Base-by-base conservation (phyloP, 2,329 filamentous ascomycete genomes). In the Helminthosporium solani region DNA sequence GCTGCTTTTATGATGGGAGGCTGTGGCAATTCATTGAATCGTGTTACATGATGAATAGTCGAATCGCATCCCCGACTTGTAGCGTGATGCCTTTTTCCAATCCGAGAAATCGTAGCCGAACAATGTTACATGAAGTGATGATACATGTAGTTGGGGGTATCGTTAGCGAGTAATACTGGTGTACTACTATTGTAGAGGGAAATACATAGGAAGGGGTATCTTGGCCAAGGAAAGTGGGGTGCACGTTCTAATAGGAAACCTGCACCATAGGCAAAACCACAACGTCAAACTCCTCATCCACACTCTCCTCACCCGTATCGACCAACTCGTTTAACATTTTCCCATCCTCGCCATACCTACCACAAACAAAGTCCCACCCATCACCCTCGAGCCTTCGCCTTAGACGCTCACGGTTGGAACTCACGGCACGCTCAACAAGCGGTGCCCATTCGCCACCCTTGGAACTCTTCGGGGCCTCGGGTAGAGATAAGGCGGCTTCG, bases 201-300 rank as follows among this genome's bases (percentile, higher is more conserved):
- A 15, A 21, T 5, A 45, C 16, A 27, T 23, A 20, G 4, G 27
- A 42, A 36, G 30, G 31, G 21, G 30, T 35, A 42, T 35, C 31
- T 20, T 27, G 33, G 19, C 6, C 15, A 28, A 27, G 28, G 39
- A 41, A 28, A 16, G 39, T 37, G 28, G 30, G 16, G 19, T 14
- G 3, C 21, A 25, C 23, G 20, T 23, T 12, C 41, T 49, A 56
- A 31, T 45, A 58, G 20, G 53, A 44, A 11, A 48, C 47, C 25
- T 40, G 30, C 23, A 51, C 34, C 18, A 50, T 39, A 12, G 55
- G 47, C 38, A 67, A 34, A 18, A 68, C 52, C 15, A 68, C 61
- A 1, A 69, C 61, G 21, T 69, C 66, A 27, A 68, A 67, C 42
- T 68, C 66, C 18, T 67, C 63, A 21, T 69, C 66, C 0, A 69